Percentiles rank a stretch among this genome's conserved stretches.
These are phyloP conservation scores for Schwanniomyces sp. DNA, from an alignment of 805 yeast species.

Conservation along the genomic window DNA sequence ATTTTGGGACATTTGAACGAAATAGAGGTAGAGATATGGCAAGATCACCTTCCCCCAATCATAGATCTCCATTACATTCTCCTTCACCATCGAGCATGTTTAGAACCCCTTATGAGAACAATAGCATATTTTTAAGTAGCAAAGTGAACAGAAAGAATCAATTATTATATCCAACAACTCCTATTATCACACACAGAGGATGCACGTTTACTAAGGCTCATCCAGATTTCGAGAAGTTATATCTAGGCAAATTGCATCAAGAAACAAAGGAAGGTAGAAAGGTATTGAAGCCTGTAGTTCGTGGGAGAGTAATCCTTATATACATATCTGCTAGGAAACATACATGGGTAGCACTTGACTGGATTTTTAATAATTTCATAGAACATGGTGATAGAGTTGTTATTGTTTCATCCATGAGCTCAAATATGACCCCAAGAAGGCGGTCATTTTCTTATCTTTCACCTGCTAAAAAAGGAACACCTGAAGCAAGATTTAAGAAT, in stretches of 20 bases:
- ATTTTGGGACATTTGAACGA: constrained; percentile 3
- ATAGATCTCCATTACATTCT: constrained; percentile 6
- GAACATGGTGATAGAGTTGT: constrained; percentile 69
- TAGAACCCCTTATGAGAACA: background rate
- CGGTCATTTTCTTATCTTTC: constrained; percentile 8
- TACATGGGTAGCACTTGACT: constrained; percentile 83
- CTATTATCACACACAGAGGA: constrained; percentile 41
- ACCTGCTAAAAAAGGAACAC: constrained; percentile 21
- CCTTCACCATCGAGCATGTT: constrained; percentile 8
- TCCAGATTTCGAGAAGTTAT: constrained; percentile 46
- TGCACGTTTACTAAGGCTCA: constrained; percentile 49
- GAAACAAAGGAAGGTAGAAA: constrained; percentile 8
- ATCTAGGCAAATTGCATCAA: constrained; percentile 33
- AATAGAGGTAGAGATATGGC: constrained; percentile 12
- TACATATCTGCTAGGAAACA: constrained; percentile 71
- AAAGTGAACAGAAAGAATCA: constrained; percentile 1
- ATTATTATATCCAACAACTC: constrained; percentile 36
- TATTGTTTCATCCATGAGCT: constrained; percentile 53
- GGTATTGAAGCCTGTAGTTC: constrained; percentile 38
- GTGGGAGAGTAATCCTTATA: constrained; percentile 56
- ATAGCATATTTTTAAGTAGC: background rate
- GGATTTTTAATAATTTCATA: constrained; percentile 54
- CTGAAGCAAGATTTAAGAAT: constrained; percentile 31
- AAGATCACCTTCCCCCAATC: constrained; percentile 10
- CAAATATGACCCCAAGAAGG: constrained; percentile 6